phyloP scores from a whole-genome alignment of 331 rosid genomes.

The Rhamnella rubrinervis region DNA sequence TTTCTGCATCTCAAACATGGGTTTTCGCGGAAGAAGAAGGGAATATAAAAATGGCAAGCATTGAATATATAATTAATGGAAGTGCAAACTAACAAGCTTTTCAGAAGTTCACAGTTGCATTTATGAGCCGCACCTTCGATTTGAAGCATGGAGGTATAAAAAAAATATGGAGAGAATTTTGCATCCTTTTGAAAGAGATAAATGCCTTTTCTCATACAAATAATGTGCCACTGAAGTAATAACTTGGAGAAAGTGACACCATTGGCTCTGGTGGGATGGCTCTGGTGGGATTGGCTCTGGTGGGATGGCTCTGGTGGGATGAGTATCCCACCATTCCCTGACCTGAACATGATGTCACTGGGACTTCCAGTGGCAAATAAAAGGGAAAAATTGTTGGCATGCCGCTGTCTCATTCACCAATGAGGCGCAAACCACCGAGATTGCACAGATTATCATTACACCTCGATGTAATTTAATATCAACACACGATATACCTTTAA shows the following conservation, averaged over 20 bases:
- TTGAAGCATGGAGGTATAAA: neutral
- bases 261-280: constrained; percentile 8
- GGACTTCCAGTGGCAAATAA: neutral
- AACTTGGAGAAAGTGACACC: constrained; percentile 2
- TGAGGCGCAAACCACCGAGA: no score
- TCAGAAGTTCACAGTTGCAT: neutral
- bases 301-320: constrained; percentile 12
- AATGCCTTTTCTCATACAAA: neutral
- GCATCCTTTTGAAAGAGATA: neutral
- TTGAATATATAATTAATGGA: neutral
- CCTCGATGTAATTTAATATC: no score
- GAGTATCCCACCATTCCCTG: neutral
- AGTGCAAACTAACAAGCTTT: neutral
- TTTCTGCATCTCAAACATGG: neutral
- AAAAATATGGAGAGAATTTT: neutral
- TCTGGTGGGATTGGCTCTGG: no score
- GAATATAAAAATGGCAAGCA: neutral
- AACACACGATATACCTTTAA: no score
- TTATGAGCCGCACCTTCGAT: neutral
- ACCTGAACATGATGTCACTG: neutral
- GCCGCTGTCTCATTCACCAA: no score
- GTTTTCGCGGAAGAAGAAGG: neutral
- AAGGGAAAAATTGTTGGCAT: neutral
- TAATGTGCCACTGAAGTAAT: neutral
- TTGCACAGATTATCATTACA: no score